phyloP scores from a whole-genome alignment of 1,284 basidiomycete species.

The Sutorius eximius region DNA sequence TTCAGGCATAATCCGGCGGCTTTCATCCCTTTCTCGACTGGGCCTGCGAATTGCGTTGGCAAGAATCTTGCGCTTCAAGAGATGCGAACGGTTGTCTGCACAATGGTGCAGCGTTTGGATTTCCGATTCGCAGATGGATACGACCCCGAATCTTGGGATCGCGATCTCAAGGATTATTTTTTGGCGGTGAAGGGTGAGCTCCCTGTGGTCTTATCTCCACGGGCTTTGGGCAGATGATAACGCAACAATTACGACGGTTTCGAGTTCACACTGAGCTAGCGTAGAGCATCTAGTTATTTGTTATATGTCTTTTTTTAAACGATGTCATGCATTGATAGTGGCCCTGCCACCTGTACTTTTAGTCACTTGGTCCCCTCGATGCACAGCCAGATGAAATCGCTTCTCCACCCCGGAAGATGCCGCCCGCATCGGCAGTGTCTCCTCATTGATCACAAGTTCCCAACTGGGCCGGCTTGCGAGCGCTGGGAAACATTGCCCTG shows the following conservation, averaged over 20 bases:
- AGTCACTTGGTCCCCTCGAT: slow-evolving; percentile 11
- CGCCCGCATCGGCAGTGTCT: neutral
- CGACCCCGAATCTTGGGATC: slow-evolving; percentile 32
- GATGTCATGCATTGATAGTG: slow-evolving; percentile 9
- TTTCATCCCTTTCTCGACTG: slow-evolving; percentile 37
- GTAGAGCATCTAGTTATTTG: slow-evolving; percentile 31
- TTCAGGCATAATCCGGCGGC: slow-evolving; percentile 33
- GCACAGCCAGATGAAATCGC: neutral
- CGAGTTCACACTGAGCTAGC: slow-evolving; percentile 22
- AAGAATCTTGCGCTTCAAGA: slow-evolving; percentile 39
- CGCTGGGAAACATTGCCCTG: slow-evolving; percentile 14
- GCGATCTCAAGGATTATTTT: slow-evolving; percentile 36
- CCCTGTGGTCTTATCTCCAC: slow-evolving; percentile 38
- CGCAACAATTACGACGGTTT: slow-evolving; percentile 9
- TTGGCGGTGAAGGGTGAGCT: slow-evolving; percentile 33
- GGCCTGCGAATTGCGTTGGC: slow-evolving; percentile 36
- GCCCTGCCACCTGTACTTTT: slow-evolving; percentile 20
- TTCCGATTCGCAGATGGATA: slow-evolving; percentile 35
- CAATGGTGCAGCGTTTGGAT: slow-evolving; percentile 34
- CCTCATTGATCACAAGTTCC: neutral
- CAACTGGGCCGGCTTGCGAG: neutral
- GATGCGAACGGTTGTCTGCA: slow-evolving; percentile 36
- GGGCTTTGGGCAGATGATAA: slow-evolving; percentile 21
- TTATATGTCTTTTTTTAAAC: slow-evolving; percentile 11
- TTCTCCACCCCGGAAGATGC: neutral